Base-by-base conservation (phyloP, 2,329 filamentous ascomycete genomes). In the Epicoccum sorghinum region DNA sequence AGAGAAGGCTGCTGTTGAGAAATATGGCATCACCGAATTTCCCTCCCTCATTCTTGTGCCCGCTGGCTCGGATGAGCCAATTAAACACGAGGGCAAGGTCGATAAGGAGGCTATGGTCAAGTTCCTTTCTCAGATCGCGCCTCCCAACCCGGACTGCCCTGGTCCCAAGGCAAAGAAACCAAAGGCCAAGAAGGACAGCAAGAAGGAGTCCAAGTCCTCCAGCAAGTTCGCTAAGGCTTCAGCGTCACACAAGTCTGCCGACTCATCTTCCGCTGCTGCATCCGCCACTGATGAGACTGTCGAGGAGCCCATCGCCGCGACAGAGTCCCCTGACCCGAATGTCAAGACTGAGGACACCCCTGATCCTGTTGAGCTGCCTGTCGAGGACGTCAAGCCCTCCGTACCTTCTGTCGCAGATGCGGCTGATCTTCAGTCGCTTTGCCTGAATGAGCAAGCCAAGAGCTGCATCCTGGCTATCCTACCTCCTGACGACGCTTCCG, bases 21-120 rank as follows among this genome's bases (percentile, higher is more conserved):
- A 85, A 52, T 98, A 93, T 69, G 88, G 86, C 36, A 82, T 99
- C 56, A 80, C 83, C 13, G 86, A 88, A 45, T 96, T 91, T 71
- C 96, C 95, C 0, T 87, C 89, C 0, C 79, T 99, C 38, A 79
- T 97, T 3, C 83, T 98, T 13, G 76, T 99, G 4, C 89, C 91
- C 0, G 88, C 86, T 24, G 86, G 85, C 22, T 82, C 86, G 43
- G 81, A 87, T 45, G 86, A 91, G 18, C 81, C 86, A 3, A 79
- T 95, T 50, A 78, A 87, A 38, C 96, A 96, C 70, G 81, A 89
- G 25, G 93, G 93, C 37, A 89, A 95, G 62, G 79, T 96, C 72
- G 95, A 92, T 75, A 96, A 96, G 79, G 86, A 88, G 14, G 83
- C 84, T 30, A 89, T 99, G 75, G 80, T 93, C 55, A 81, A 87